Base-by-base conservation (phyloP, 2,329 filamentous ascomycete genomes). In the Pezicula rhizophila region DNA sequence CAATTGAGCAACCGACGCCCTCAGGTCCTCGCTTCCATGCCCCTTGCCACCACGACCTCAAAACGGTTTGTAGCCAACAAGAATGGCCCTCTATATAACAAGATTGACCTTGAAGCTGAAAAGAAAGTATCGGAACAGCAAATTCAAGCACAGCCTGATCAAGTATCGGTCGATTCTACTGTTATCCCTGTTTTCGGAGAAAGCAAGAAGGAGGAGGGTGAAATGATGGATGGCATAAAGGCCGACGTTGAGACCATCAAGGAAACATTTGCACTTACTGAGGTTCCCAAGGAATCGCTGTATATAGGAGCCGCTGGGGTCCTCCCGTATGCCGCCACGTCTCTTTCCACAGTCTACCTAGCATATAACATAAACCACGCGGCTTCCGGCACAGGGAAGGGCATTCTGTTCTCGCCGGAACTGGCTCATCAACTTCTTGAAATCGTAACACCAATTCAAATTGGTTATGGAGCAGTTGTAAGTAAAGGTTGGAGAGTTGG, bases 381-480 rank as follows among this genome's bases (percentile, higher is more conserved):
- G 1, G 70, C 71, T 62, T 76, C 79, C 1, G 70, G 72, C 14
- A 71, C 73, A 7, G 88, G 87, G 28, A 73, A 76, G 12, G 76
- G 79, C 25, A 72, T 85, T 45, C 64, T 90, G 39, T 77, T 93
- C 63, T 80, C 73, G 49, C 55, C 82, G 44, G 80, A 89, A 44
- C 85, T 79, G 2, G 90, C 90, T 2, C 80, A 83, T 52, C 70
- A 86, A 20, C 73, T 89, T 48, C 76, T 96, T 8, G 78, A 84
- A 56, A 66, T 89, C 14, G 74, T 96, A 26, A 90, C 96, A 70
- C 90, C 90, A 11, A 71, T 96, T 46, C 92, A 96, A 68, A 78
- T 96, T 47, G 91, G 89, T 51, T 96, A 95, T 60, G 91, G 92
- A 48, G 92, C 91, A 42, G 82, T 95, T 50, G 82, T 85, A 72